Conservation (phyloP, 2,329 filamentous ascomycete genomes). For the Xylariaceae sp. region DNA sequence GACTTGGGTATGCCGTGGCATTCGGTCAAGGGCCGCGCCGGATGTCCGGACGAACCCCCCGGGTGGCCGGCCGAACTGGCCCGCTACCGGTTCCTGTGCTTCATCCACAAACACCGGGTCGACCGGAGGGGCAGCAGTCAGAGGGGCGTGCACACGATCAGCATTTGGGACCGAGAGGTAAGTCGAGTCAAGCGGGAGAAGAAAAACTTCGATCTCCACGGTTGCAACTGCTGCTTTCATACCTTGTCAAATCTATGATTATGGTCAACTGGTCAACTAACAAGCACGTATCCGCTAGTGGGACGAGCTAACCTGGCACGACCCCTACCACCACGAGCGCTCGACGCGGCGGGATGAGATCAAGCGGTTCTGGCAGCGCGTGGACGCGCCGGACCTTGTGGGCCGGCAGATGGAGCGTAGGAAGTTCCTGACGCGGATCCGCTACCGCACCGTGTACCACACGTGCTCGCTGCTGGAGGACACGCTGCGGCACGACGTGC, state of each 20-base stretch:
- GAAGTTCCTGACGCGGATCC: conserved; percentile 19
- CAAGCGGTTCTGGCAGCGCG: conserved; percentile 18
- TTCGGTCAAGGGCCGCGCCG: not conserved
- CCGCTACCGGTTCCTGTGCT: conserved; percentile 28
- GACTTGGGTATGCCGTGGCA: conserved; percentile 19
- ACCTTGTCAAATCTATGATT: too few relatives aligned
- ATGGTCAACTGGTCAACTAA: too few relatives aligned
- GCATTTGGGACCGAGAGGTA: conserved; percentile 31
- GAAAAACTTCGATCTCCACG: too few relatives aligned
- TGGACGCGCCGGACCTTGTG: not conserved
- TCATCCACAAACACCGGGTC: conserved; percentile 28
- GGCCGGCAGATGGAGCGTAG: not conserved
- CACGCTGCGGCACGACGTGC: conserved; percentile 9
- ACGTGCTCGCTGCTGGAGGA: conserved; percentile 15
- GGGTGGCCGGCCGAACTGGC: not conserved
- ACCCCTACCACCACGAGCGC: conserved; percentile 20
- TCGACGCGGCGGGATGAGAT: conserved; percentile 16
- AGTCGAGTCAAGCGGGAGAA: not conserved
- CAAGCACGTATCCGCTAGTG: conserved; percentile 2
- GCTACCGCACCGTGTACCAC: conserved; percentile 26
- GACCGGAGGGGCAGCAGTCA: conserved; percentile 2
- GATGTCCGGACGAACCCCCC: not conserved
- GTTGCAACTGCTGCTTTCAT: too few relatives aligned
- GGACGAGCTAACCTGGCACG: conserved; percentile 29
- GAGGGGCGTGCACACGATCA: conserved; percentile 26